These are phyloP conservation scores for Schizophyllum amplum DNA, from an alignment of 1,284 basidiomycete genomes.

Conservation along the genomic window DNA sequence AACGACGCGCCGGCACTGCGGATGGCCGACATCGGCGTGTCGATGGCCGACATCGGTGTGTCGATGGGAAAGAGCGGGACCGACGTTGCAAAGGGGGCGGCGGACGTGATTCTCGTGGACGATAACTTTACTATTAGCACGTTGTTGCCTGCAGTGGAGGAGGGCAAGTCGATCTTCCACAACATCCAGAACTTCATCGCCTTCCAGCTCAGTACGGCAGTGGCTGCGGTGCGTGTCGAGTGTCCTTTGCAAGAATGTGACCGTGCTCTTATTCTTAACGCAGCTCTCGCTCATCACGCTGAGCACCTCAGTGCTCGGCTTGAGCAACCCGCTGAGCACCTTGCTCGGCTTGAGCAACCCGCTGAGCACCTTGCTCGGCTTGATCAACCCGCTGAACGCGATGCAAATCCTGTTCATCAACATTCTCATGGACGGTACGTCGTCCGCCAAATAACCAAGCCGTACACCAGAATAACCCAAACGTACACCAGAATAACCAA, in stretches of 20 bases:
- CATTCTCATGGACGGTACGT: conserved; percentile 93
- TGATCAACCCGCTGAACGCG: conserved; percentile 91
- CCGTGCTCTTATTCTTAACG: neutral
- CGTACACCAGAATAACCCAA: too few relatives aligned
- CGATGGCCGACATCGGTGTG: too few relatives aligned
- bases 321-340: too few relatives aligned
- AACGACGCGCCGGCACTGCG: conserved; percentile 98
- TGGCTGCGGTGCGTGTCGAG: conserved; percentile 61
- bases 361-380: conserved; percentile 81
- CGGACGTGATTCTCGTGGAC: conserved; percentile 94
- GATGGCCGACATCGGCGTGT: conserved; percentile 96
- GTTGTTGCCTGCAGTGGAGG: conserved; percentile 90
- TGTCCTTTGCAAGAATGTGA: neutral
- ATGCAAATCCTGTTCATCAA: conserved; percentile 99
- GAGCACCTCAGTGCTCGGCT: too few relatives aligned
- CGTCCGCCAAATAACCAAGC: conserved; percentile 6
- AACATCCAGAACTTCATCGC: conserved; percentile 98
- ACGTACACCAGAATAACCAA: too few relatives aligned
- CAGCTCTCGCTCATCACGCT: conserved; percentile 77
- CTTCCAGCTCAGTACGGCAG: conserved; percentile 97
- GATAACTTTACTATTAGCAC: conserved; percentile 98
- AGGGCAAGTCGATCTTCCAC: conserved; percentile 97
- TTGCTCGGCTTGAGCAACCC: too few relatives aligned
- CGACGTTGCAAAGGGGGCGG: conserved; percentile 97
- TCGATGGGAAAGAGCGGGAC: conserved; percentile 96